Evolutionary conservation across 306 rosid species (phyloP), one percentile per base, ranked within the genome.

Genomic region (Betula pendula): DNA sequence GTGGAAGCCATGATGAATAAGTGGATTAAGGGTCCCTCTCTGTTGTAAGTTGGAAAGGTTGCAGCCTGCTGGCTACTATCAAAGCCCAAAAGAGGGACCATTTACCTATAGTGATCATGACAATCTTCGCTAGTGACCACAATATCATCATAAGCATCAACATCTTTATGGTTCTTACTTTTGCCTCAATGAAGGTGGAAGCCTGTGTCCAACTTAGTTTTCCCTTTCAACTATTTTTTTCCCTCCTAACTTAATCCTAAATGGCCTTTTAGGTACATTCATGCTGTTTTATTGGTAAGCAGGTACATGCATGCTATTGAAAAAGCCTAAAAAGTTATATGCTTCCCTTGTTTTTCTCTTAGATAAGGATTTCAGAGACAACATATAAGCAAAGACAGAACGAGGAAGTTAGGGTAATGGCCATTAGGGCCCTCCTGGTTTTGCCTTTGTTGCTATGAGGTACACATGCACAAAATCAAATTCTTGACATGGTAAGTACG

Each of bases 161-260:
- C 82, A 77, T 80, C 85, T 80, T 75, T 79, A 6, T 81, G 75
- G 86, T 75, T 85, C 70, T 71, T 71, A 79, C 86, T 88, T 79
- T 74, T 60, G 77, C 69, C 72, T 79, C 79, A 75, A 60, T 50
- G 58, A 72, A 76, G 73, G 84, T 56, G 66, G 56, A 79, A 19
- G 72, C 77, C 80, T 40, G 43, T 79, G 76, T 76, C 79, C 86
- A 78, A 80, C 86, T 70, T 70, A 83, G 79, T 68, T 73, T 51
- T 29, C 19, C 81, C 76, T 65, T 76, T 63, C 65, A 10, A 16
- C 7, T 16, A 2, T 2, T 74, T 16, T 15, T 51, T 51, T 24
- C 35, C 13, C 58, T 71, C 19, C 9, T 75, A 10, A 29, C 40
- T 69, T 31, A 24, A 43, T 53, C 65, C 56, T 66, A 43, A 27